phyloP scores from a whole-genome alignment of 2,329 filamentous ascomycete species.

The Plenodomus biglobosus region DNA sequence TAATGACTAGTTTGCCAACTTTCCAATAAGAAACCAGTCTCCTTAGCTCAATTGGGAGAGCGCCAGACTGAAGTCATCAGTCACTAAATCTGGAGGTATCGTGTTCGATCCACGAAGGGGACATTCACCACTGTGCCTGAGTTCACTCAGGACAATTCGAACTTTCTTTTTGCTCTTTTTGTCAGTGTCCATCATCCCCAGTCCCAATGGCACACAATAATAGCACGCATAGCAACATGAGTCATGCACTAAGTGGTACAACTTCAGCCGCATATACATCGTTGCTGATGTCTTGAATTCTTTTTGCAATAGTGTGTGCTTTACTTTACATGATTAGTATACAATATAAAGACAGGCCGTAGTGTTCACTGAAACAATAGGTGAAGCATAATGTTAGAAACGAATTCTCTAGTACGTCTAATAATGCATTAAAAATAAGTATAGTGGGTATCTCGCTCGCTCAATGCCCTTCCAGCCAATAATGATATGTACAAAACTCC shows the following conservation, averaged over 20 bases:
- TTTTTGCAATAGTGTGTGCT: too few species aligned
- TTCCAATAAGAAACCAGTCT: slow-evolving; percentile 23
- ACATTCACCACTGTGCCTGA: slow-evolving; percentile 15
- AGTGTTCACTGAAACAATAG: background rate
- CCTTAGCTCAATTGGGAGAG: slow-evolving; percentile 38
- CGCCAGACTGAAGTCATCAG: slow-evolving; percentile 36
- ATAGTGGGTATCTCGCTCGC: slow-evolving; percentile 15
- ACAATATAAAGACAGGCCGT: too few species aligned
- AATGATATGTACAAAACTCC: background rate
- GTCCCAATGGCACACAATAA: too few species aligned
- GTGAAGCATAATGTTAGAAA: background rate
- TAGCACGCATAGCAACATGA: too few species aligned
- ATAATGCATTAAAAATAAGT: slow-evolving; percentile 10
- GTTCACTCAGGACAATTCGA: slow-evolving; percentile 12
- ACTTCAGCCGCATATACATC: too few species aligned
- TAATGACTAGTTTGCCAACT: background rate
- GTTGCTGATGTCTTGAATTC: too few species aligned
- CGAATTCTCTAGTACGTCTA: background rate
- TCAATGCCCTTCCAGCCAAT: slow-evolving; percentile 14
- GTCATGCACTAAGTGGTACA: too few species aligned
- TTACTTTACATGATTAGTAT: too few species aligned
- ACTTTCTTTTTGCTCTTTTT: slow-evolving; percentile 1
- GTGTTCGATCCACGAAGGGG: slow-evolving; percentile 27
- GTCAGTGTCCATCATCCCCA: background rate
- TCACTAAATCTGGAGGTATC: slow-evolving; percentile 36